Evolutionary conservation across 306 rosid genomes (phyloP).

Genomic region (Phaseolus lunatus): DNA sequence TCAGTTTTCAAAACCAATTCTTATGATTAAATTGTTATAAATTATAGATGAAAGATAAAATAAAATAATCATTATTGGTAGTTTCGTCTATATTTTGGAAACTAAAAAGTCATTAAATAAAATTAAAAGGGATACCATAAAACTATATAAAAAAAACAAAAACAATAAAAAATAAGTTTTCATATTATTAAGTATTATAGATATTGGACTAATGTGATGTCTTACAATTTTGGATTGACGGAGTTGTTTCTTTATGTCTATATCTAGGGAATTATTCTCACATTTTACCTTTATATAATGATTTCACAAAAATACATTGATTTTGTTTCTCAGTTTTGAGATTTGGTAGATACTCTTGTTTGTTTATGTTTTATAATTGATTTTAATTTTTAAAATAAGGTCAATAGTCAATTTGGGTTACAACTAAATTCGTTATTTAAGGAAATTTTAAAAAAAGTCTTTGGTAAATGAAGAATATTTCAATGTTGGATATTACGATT

Average conservation of each 20-base stretch:
- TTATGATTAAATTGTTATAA: too few species aligned
- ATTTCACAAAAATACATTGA: not conserved
- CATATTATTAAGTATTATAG: too few species aligned
- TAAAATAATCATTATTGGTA: too few species aligned
- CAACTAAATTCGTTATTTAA: not conserved
- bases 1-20: too few species aligned
- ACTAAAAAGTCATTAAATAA: too few species aligned
- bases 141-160: too few species aligned
- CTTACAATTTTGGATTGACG: not conserved
- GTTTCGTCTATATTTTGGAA: too few species aligned
- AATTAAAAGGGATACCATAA: too few species aligned
- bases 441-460: not conserved
- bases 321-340: not conserved
- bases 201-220: not conserved
- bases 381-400: not conserved
- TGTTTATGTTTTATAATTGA: not conserved
- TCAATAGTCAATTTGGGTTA: not conserved
- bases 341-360: not conserved
- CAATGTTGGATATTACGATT: too few species aligned
- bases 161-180: too few species aligned
- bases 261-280: not conserved
- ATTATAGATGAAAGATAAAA: too few species aligned
- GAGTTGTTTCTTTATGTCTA: not conserved
- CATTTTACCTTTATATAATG: not conserved
- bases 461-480: not conserved